These are phyloP conservation scores for Afroboletus lepidellus DNA, from an alignment of 1,284 basidiomycete genomes.

Conservation along the genomic window DNA sequence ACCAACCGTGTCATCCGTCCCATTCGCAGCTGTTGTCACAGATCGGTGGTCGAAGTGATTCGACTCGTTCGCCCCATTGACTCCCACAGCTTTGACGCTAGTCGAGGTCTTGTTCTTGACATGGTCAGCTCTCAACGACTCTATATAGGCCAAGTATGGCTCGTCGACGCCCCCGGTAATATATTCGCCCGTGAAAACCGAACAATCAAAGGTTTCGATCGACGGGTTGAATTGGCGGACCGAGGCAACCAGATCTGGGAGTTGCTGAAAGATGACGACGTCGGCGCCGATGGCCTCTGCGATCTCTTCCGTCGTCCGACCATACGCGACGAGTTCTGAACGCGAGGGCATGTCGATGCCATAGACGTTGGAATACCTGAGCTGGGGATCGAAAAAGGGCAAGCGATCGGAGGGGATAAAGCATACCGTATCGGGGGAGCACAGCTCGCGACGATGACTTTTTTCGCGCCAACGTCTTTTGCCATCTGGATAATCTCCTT, in stretches of 20 bases:
- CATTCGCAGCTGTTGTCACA: slow-evolving; percentile 44
- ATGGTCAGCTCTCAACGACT: slow-evolving; percentile 83
- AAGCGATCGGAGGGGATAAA: not conserved
- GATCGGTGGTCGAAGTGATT: slow-evolving; percentile 20
- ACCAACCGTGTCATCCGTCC: slow-evolving; percentile 72
- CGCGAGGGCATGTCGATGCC: slow-evolving; percentile 99
- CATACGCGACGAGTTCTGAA: slow-evolving; percentile 89
- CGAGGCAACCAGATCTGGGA: slow-evolving; percentile 86
- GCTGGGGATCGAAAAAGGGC: slow-evolving; percentile 4
- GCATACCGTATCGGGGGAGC: slow-evolving; percentile 88
- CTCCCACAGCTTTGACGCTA: slow-evolving; percentile 36
- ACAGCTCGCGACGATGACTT: slow-evolving; percentile 95
- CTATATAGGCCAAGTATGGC: slow-evolving; percentile 76
- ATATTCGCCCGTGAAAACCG: slow-evolving; percentile 97
- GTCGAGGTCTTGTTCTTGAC: slow-evolving; percentile 52
- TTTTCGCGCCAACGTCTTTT: slow-evolving; percentile 97
- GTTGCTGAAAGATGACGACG: slow-evolving; percentile 96
- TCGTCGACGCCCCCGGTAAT: slow-evolving; percentile 95
- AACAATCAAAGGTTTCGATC: slow-evolving; percentile 89
- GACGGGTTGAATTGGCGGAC: slow-evolving; percentile 85
- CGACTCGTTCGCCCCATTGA: slow-evolving; percentile 37
- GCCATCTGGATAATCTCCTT: slow-evolving; percentile 99
- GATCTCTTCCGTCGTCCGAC: slow-evolving; percentile 74
- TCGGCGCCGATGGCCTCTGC: slow-evolving; percentile 91
- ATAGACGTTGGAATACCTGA: slow-evolving; percentile 91